phyloP scores from a whole-genome alignment of 768 basidiomycete species.

The Amanita muscaria region DNA sequence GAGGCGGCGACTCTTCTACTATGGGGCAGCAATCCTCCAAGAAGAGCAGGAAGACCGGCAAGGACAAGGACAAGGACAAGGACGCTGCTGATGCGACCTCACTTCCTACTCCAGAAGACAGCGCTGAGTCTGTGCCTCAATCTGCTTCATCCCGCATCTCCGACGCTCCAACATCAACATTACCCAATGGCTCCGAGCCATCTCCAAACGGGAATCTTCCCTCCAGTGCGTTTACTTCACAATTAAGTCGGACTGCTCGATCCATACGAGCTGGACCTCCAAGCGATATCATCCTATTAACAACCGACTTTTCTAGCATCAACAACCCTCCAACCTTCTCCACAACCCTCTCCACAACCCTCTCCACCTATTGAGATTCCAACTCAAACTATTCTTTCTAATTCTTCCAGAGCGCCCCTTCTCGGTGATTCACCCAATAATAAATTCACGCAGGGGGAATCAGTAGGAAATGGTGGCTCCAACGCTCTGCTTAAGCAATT shows the following conservation, averaged over 20 bases:
- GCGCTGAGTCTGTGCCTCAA: conserved; percentile 29
- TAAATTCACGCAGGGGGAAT: conserved; percentile 31
- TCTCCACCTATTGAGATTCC: conserved; percentile 65
- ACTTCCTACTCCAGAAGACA: conserved; percentile 33
- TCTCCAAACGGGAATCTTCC: conserved; percentile 35
- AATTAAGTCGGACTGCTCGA: too few relatives aligned
- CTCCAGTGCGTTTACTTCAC: conserved; percentile 26
- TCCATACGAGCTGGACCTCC: not conserved
- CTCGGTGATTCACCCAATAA: conserved; percentile 43
- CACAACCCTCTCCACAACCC: conserved; percentile 13
- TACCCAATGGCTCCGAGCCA: conserved; percentile 31
- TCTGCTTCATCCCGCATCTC: conserved; percentile 37
- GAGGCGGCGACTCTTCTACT: conserved; percentile 38
- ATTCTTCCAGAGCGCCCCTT: conserved; percentile 44
- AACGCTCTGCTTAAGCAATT: conserved; percentile 62
- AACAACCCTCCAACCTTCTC: conserved; percentile 15
- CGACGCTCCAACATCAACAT: conserved; percentile 24
- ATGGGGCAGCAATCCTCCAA: conserved; percentile 86
- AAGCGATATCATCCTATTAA: not conserved
- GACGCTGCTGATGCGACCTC: conserved; percentile 32
- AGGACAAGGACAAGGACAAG: conserved; percentile 55
- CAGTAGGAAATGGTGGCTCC: conserved; percentile 32
- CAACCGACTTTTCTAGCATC: not conserved
- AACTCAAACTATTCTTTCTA: conserved; percentile 79
- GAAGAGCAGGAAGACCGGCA: conserved; percentile 63